A percentile compares a stretch with the other conserved stretches of the same genome.
phyloP scores from a whole-genome alignment of 2,329 filamentous ascomycete species.

The Knoxdaviesia capensis region DNA sequence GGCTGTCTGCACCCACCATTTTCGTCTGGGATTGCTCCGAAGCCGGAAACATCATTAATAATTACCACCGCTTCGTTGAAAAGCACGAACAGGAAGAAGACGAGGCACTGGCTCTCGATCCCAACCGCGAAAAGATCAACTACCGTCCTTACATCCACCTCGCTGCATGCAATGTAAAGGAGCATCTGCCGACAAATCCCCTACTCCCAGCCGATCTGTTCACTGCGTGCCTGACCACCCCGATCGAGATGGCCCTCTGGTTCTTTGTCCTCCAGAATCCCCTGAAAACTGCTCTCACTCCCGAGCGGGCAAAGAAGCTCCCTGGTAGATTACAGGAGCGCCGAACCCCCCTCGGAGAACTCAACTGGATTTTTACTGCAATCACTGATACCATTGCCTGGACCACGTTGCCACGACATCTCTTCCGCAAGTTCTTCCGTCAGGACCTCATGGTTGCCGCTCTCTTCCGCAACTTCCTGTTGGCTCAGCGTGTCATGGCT shows the following conservation, averaged over 20 bases:
- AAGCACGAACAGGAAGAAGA: constrained; percentile 85
- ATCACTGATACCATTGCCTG: constrained; percentile 98
- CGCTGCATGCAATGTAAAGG: constrained; percentile 74
- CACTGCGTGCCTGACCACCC: constrained; percentile 86
- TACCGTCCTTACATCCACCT: constrained; percentile 63
- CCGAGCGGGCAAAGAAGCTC: constrained; percentile 72
- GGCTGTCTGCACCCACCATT: constrained; percentile 86
- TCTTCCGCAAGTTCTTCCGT: constrained; percentile 93
- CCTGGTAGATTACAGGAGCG: constrained; percentile 84
- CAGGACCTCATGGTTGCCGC: constrained; percentile 99
- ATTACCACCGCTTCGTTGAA: constrained; percentile 84
- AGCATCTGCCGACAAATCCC: constrained; percentile 88
- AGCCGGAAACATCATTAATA: constrained; percentile 84
- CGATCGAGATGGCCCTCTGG: constrained; percentile 90
- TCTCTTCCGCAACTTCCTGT: constrained; percentile 84
- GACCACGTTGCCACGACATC: constrained; percentile 74
- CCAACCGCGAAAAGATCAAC: constrained; percentile 61
- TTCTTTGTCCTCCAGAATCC: constrained; percentile 95
- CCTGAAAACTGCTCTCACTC: constrained; percentile 42
- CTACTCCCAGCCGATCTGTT: constrained; percentile 87
- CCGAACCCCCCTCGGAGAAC: constrained; percentile 78
- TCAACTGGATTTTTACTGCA: constrained; percentile 99
- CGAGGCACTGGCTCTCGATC: constrained; percentile 56
- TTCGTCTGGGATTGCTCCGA: constrained; percentile 98
- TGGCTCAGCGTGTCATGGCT: constrained; percentile 89